A percentile compares a stretch with the other conserved stretches of the same genome.
Conservation (phyloP, 2,329 filamentous ascomycete species). For the Acrocalymma vagum region DNA sequence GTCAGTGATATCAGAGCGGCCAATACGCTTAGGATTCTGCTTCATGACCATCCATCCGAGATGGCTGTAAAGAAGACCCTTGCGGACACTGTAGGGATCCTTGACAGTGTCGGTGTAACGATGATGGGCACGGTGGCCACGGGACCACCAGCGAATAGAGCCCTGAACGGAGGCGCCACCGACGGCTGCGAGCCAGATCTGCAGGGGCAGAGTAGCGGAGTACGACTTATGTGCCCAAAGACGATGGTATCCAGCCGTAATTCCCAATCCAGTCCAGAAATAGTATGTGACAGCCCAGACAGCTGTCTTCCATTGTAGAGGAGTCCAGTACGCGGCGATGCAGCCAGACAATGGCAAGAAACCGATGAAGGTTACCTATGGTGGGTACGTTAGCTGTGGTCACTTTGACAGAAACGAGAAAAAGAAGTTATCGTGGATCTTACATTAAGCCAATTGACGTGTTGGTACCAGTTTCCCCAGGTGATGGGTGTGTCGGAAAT, state of each 20-base stretch:
- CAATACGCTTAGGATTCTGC: slow-evolving; percentile 62
- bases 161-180: slow-evolving; percentile 60
- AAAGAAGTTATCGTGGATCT: slow-evolving; percentile 37
- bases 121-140: slow-evolving; percentile 61
- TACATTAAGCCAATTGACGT: slow-evolving; percentile 94
- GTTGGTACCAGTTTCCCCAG: slow-evolving; percentile 85
- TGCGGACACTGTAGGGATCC: slow-evolving; percentile 62
- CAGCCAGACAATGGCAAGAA: slow-evolving; percentile 79
- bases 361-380: slow-evolving; percentile 83
- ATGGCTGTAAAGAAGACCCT: slow-evolving; percentile 61
- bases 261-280: slow-evolving; percentile 81
- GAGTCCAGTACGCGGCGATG: slow-evolving; percentile 81
- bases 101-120: slow-evolving; percentile 63
- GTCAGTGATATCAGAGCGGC: slow-evolving; percentile 61
- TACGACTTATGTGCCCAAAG: slow-evolving; percentile 71
- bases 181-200: slow-evolving; percentile 58
- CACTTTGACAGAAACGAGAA: neutral
- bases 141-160: slow-evolving; percentile 60
- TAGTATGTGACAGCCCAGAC: slow-evolving; percentile 82
- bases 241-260: slow-evolving; percentile 69
- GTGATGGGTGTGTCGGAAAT: slow-evolving; percentile 87
- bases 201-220: slow-evolving; percentile 53
- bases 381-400: slow-evolving; percentile 19
- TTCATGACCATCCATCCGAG: slow-evolving; percentile 64
- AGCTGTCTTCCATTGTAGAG: slow-evolving; percentile 75